A percentile compares a stretch with the other conserved stretches of the same genome.
Conservation (phyloP, 225 moss, liverwort and hornwort genomes). For the Thuidium tamariscinum region DNA sequence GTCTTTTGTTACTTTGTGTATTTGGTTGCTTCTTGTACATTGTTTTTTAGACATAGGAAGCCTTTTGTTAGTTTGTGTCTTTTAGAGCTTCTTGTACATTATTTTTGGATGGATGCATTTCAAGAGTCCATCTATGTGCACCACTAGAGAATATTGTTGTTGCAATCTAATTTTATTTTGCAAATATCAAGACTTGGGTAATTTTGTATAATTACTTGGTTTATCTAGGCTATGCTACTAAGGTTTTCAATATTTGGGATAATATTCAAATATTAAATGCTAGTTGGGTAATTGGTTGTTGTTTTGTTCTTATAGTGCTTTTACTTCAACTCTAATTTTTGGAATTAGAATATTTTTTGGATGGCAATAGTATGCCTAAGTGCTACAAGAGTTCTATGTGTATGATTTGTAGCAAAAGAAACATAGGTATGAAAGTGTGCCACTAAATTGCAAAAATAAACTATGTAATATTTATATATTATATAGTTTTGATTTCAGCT, state of each 20-base stretch:
- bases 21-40: neutral
- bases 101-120: neutral
- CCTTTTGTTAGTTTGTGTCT: accelerated
- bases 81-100: neutral
- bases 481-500: neutral
- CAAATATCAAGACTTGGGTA: neutral
- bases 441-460: neutral
- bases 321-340: neutral
- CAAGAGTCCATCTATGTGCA: accelerated
- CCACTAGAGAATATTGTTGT: accelerated
- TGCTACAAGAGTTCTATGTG: accelerated
- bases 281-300: too few relatives aligned
- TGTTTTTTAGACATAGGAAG: accelerated
- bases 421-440: accelerated
- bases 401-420: neutral
- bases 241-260: neutral
- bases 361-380: neutral
- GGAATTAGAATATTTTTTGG: neutral
- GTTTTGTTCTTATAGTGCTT: too few relatives aligned
- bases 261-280: neutral
- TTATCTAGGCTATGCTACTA: neutral
- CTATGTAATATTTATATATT: neutral
- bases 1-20: accelerated
- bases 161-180: neutral
- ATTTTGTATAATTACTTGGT: too few relatives aligned